Base-by-base conservation (phyloP, 768 basidiomycete genomes). In the Amanita pseudoporphyria region DNA sequence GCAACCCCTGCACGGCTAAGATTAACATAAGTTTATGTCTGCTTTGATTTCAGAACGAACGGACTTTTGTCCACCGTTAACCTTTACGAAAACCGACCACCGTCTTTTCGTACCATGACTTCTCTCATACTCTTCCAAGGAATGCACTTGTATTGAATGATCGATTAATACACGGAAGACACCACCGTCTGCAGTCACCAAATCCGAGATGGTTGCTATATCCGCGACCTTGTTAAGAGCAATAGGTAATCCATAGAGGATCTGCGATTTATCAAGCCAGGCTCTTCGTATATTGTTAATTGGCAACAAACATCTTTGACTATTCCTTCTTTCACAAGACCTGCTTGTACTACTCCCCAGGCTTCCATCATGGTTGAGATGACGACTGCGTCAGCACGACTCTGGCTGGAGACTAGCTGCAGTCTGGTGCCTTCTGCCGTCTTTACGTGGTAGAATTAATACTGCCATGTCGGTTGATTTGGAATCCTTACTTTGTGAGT, bases 301-400 rank as follows among this genome's bases (percentile, higher is more conserved):
- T 18, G 40, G 26, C 3, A 22, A 49, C 82, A 61, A 51, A 88
- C 91, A 69, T 92, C 87, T 61, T 83, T 82, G 19, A 91, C 82
- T 2, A 74, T 77, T 2, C 79, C 80, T 52, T 90, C 86, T 9
- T 76, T 70, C 18, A 87, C 76, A 41, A 90, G 63, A 10, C 86
- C 87, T 5, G 72, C 73, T 42, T 71, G 71, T 16, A 86, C 72
- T 6, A 91, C 73, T 52, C 80, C 71, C 81, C 86, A 87, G 4
- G 84, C 84, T 63, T 93, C 91, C 72, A 82, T 78, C 54, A 91
- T 56, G 2, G 87, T 91, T n/a, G 87, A 92, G 6, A 86, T 84
- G 24, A 87, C 74, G 30, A 91, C 77, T 4, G 83, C 79, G 43
- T 73, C 66, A 9, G 78, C 82, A 46, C 63, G 71, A 40, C 74